phyloP scores from a whole-genome alignment of 192 early-diverging fungal species.

The Podila minutissima region DNA sequence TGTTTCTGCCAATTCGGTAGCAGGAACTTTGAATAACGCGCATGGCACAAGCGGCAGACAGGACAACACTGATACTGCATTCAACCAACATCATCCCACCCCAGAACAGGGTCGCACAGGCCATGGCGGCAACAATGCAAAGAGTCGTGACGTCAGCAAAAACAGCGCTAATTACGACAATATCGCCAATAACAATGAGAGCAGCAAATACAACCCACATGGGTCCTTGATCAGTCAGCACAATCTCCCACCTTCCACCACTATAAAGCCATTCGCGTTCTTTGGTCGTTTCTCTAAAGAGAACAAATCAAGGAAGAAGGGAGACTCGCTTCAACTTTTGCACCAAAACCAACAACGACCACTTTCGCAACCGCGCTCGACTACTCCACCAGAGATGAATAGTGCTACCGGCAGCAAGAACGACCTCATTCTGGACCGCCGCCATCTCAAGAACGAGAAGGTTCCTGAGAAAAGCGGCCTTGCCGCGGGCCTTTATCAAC shows the following conservation, averaged over 20 bases:
- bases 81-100: not conserved
- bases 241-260: not conserved
- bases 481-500: not conserved
- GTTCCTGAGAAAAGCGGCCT: not conserved
- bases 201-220: not conserved
- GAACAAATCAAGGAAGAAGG: too few relatives aligned
- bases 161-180: not conserved
- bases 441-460: slow-evolving; percentile 19
- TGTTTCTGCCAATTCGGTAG: not conserved
- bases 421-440: slow-evolving; percentile 4
- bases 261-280: not conserved
- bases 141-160: not conserved
- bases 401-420: slow-evolving; percentile 29
- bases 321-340: not conserved
- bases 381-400: not conserved
- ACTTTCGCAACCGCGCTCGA: not conserved
- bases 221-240: slow-evolving; percentile 1
- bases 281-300: not conserved
- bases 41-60: not conserved
- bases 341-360: not conserved
- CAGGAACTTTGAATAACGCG: not conserved
- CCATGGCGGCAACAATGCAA: not conserved
- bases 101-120: not conserved
- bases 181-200: too few relatives aligned
- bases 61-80: not conserved